A percentile compares a stretch with the other conserved stretches of the same genome.
Evolutionary conservation across 495 filamentous ascomycete species (phyloP).

Genomic region (Lophium mytilinum): DNA sequence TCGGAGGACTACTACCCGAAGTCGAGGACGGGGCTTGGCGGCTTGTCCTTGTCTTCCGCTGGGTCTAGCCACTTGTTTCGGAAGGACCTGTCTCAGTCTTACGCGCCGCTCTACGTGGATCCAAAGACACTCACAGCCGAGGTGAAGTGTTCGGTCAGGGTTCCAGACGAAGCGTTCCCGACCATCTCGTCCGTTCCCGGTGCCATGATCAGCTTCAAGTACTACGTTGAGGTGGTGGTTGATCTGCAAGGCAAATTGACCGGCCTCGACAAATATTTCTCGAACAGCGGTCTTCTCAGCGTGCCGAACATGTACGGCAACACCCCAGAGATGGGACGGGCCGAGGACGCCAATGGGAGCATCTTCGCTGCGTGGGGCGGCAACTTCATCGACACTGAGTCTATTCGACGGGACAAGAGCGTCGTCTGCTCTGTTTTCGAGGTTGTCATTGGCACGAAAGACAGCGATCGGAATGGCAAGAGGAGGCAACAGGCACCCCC

Average conservation of each 20-base stretch:
- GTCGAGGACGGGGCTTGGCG: slow-evolving; percentile 62
- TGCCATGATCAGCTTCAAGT: slow-evolving; percentile 86
- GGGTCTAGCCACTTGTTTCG: slow-evolving; percentile 82
- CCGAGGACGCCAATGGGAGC: slow-evolving; percentile 29
- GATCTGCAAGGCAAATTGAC: slow-evolving; percentile 83
- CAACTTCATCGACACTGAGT: slow-evolving; percentile 81
- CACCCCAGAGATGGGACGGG: background rate
- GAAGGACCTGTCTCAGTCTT: slow-evolving; percentile 83
- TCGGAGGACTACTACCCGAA: slow-evolving; percentile 82
- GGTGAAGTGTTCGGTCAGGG: slow-evolving; percentile 70
- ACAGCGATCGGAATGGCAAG: slow-evolving; percentile 58
- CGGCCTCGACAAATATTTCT: slow-evolving; percentile 55
- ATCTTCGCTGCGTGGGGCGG: slow-evolving; percentile 53
- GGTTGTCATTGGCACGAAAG: slow-evolving; percentile 77
- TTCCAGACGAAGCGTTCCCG: slow-evolving; percentile 87
- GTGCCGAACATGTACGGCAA: slow-evolving; percentile 30
- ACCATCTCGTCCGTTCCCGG: slow-evolving; percentile 85
- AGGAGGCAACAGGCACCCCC: slow-evolving; percentile 10
- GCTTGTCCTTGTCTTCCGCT: slow-evolving; percentile 70
- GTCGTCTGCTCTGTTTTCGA: slow-evolving; percentile 78
- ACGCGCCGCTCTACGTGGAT: slow-evolving; percentile 78
- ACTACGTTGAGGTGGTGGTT: slow-evolving; percentile 84
- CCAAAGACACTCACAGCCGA: slow-evolving; percentile 66
- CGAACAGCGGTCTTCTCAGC: slow-evolving; percentile 48
- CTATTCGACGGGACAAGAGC: slow-evolving; percentile 76